phyloP scores from a whole-genome alignment of 73 alveolate species.

The Loxodes magnus region DNA sequence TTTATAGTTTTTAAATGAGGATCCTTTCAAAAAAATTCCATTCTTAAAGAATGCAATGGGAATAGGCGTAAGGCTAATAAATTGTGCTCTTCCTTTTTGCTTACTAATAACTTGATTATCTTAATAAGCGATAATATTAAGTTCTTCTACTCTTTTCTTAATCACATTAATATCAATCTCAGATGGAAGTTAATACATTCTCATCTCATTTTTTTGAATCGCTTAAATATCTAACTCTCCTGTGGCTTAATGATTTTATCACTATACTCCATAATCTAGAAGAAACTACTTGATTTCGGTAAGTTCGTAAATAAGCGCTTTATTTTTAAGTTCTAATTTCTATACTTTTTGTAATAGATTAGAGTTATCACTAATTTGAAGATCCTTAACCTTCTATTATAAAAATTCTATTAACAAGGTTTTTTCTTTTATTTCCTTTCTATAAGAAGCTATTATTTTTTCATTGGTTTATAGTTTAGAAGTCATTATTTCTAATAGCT shows the following conservation, averaged over 20 bases:
- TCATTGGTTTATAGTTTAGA: no score
- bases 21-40: slow-evolving; percentile 74
- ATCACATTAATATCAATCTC: slow-evolving; percentile 72
- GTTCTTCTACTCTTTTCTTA: slow-evolving; percentile 76
- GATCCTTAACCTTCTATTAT: slow-evolving; percentile 20
- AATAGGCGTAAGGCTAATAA: slow-evolving; percentile 54
- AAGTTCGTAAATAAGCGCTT: slow-evolving; percentile 9
- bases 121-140: slow-evolving; percentile 73
- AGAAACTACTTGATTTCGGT: slow-evolving; percentile 38
- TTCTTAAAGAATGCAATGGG: slow-evolving; percentile 73
- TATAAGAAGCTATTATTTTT: no score
- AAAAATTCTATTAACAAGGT: slow-evolving; percentile 17
- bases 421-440: slow-evolving; percentile 41
- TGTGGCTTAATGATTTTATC: slow-evolving; percentile 34
- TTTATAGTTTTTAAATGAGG: slow-evolving; percentile 68
- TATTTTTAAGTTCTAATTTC: slow-evolving; percentile 12
- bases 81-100: slow-evolving; percentile 64
- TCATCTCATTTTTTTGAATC: slow-evolving; percentile 10
- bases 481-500: no score
- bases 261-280: slow-evolving; percentile 38
- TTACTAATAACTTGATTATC: slow-evolving; percentile 49
- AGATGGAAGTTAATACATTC: slow-evolving; percentile 48
- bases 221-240: slow-evolving; percentile 28
- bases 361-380: slow-evolving; percentile 11
- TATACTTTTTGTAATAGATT: not conserved